Conservation (phyloP, 441 rosid genomes). For the Flueggea neowawraea region DNA sequence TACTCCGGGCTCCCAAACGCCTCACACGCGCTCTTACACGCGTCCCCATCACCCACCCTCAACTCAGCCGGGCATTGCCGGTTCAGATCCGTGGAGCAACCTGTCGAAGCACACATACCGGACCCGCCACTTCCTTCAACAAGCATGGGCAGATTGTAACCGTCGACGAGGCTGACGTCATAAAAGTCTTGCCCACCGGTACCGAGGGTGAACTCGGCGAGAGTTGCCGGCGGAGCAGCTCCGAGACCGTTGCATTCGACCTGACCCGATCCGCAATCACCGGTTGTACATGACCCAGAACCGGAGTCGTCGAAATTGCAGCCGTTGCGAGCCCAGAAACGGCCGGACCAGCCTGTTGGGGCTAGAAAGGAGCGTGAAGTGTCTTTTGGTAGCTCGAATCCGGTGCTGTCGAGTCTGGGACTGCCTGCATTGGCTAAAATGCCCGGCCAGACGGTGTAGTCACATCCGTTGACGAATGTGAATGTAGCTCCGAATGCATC, state of each 20-base stretch:
- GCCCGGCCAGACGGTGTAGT: conserved; percentile 92
- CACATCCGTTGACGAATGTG: conserved; percentile 67
- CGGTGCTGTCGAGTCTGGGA: conserved; percentile 65
- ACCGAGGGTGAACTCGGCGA: conserved; percentile 92
- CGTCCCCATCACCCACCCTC: conserved; percentile 50
- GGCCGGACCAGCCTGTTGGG: conserved; percentile 94
- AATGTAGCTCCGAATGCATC: conserved; percentile 52
- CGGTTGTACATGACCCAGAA: conserved; percentile 66
- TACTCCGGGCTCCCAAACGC: conserved; percentile 76
- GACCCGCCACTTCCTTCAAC: conserved; percentile 80
- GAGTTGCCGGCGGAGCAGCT: conserved; percentile 79
- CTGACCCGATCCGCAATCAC: conserved; percentile 79
- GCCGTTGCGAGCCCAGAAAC: conserved; percentile 90
- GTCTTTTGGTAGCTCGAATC: conserved; percentile 65
- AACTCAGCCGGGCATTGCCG: conserved; percentile 77
- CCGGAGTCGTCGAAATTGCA: conserved; percentile 62
- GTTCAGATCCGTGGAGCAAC: conserved; percentile 75
- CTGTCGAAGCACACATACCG: conserved; percentile 70
- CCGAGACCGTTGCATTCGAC: conserved; percentile 77
- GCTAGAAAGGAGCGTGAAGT: conserved; percentile 52
- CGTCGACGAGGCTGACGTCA: conserved; percentile 95
- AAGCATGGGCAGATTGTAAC: conserved; percentile 83
- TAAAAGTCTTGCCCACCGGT: conserved; percentile 76
- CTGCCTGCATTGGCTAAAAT: conserved; percentile 84
- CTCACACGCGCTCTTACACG: conserved; percentile 95